Base-by-base conservation (phyloP, 2,329 filamentous ascomycete genomes). In the Daldinia sp. region DNA sequence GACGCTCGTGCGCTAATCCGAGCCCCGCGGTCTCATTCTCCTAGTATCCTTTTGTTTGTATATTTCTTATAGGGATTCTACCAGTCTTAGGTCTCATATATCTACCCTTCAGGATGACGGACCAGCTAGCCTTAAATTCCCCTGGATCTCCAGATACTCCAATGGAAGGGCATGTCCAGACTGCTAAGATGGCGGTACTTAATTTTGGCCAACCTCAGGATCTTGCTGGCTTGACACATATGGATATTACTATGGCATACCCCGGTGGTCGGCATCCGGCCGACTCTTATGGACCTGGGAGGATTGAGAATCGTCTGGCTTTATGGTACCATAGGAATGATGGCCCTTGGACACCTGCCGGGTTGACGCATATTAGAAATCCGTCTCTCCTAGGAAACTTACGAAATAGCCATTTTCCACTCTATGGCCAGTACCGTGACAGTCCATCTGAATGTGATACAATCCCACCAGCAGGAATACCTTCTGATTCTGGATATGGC, bases 401-500 rank as follows among this genome's bases (percentile, higher is more conserved):
- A 28, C 70, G 62, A 56, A 50, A 60, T 68, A 70, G 62, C 75
- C 67, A 73, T 62, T 68, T 59, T 68, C 68, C 51, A 56, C 78
- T 72, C 77, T 75, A 33, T 77, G 80, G 65, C 79, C 77, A 39
- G 76, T 81, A 60, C 80, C 77, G 71, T 60, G 77, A 73, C 13
- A 70, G 65, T 59, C 75, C 79, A 6, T 85, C 82, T 5, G 82
- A 84, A 51, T 80, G 79, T 66, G 79, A 79, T 53, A 83, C 80
- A 3, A 58, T 77, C 48, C 73, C 79, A 9, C 77, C 74, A n/a
- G 69, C 70, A 18, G 72, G 69, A n/a, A 56, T 75, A 15, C 76
- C 78, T 15, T 81, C 80, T 2, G 84, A 86, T 71, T 86, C 85
- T 10, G 83, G 83, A 23, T 87, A 86, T 68, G 83, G 78, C 64